Conservation (phyloP, 345 rosid species). For the Acer saccharum region DNA sequence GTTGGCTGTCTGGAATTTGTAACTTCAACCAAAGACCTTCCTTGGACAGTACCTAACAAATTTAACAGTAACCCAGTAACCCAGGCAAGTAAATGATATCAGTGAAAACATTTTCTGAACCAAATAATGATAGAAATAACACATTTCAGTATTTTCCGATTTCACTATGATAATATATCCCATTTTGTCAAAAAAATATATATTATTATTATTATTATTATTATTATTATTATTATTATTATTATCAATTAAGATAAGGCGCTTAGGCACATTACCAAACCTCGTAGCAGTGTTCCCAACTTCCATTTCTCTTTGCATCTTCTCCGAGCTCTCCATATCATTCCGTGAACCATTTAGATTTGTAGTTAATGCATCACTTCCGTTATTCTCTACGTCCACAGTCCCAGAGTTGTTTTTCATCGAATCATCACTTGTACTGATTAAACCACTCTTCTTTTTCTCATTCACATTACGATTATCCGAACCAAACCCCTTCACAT, state of each 20-base stretch:
- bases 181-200: background rate
- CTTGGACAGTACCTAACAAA: slow-evolving; percentile 47
- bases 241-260: background rate
- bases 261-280: slow-evolving; percentile 43
- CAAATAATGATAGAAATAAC: background rate
- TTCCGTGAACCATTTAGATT: slow-evolving; percentile 15
- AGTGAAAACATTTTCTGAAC: background rate
- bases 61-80: slow-evolving; percentile 20
- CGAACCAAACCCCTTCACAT: slow-evolving; percentile 55
- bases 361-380: slow-evolving; percentile 5
- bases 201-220: no score
- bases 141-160: background rate
- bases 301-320: slow-evolving; percentile 26
- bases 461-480: slow-evolving; percentile 1
- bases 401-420: slow-evolving; percentile 6
- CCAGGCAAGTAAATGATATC: slow-evolving; percentile 6
- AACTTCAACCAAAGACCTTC: slow-evolving; percentile 28
- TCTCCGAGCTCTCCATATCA: slow-evolving; percentile 19
- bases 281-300: slow-evolving; percentile 19
- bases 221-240: no score
- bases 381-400: slow-evolving; percentile 8
- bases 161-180: background rate
- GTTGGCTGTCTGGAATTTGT: slow-evolving; percentile 26
- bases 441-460: slow-evolving; percentile 13
- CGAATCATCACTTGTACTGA: background rate